Evolutionary conservation across 129 eudicot species (phyloP).

Genomic region (Lactuca sativa): DNA sequence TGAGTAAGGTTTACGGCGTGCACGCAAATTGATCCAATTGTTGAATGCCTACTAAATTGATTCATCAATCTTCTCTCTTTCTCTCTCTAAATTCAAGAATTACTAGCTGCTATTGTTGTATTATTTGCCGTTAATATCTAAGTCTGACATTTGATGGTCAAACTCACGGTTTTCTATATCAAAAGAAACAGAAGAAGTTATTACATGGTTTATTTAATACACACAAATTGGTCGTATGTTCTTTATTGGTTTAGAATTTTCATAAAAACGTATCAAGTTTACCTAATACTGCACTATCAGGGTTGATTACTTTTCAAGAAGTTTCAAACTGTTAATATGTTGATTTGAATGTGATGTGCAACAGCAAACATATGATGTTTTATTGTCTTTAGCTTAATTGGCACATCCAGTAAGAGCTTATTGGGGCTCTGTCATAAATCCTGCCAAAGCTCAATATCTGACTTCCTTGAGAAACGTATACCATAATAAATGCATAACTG

Average conservation of each 20-base stretch:
- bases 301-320: conserved; percentile 6
- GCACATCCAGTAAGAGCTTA: no score
- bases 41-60: conserved; percentile 11
- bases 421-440: no score
- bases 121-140: conserved; percentile 3
- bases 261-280: neutral
- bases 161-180: conserved; percentile 14
- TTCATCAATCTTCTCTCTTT: no score
- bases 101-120: conserved; percentile 17
- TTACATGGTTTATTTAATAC: neutral
- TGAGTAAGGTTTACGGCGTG: conserved; percentile 30
- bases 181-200: conserved; percentile 15
- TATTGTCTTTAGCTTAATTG: no score
- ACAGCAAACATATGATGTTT: no score
- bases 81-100: neutral
- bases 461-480: no score
- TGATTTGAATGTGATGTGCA: no score
- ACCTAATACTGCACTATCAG: neutral
- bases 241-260: conserved; percentile 1
- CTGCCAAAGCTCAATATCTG: no score
- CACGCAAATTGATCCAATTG: conserved; percentile 35
- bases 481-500: no score
- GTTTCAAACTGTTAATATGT: conserved; percentile 16
- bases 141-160: conserved; percentile 26
- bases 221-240: neutral